Conservation (phyloP, 305 asterid species). For the Fraxinus velutina region DNA sequence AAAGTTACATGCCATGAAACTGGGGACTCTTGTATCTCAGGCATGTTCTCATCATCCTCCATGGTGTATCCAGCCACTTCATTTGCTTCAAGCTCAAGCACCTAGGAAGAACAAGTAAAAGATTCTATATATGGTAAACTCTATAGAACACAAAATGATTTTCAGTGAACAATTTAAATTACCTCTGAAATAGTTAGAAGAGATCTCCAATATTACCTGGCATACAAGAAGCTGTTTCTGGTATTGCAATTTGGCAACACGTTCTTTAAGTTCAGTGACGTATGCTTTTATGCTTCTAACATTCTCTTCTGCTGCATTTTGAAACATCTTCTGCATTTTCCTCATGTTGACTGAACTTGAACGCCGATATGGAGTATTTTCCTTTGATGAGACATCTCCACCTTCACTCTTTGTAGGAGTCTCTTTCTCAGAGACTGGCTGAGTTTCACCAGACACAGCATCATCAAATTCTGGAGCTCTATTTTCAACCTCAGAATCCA, state of each 20-base stretch:
- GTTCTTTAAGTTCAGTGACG: slow-evolving; percentile 92
- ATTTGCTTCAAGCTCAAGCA: slow-evolving; percentile 92
- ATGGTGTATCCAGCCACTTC: slow-evolving; percentile 78
- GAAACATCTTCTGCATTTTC: slow-evolving; percentile 96
- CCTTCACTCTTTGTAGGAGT: slow-evolving; percentile 85
- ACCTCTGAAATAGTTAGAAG: neutral
- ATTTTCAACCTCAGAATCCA: slow-evolving; percentile 60
- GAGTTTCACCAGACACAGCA: slow-evolving; percentile 56
- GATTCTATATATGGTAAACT: neutral
- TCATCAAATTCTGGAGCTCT: slow-evolving; percentile 62
- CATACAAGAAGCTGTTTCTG: slow-evolving; percentile 97
- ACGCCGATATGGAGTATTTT: slow-evolving; percentile 80
- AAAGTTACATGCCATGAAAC: slow-evolving; percentile 67
- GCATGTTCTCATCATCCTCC: slow-evolving; percentile 50
- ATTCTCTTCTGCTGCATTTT: slow-evolving; percentile 96
- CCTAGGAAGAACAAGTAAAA: slow-evolving; percentile 37
- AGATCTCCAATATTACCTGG: slow-evolving; percentile 52
- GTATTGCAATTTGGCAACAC: slow-evolving; percentile 95
- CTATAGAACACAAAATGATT: neutral
- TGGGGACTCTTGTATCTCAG: slow-evolving; percentile 62
- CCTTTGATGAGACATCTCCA: slow-evolving; percentile 77
- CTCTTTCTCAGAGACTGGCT: slow-evolving; percentile 63
- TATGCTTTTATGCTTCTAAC: slow-evolving; percentile 94
- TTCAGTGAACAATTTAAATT: neutral
- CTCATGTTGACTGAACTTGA: slow-evolving; percentile 93